A percentile compares a stretch with the other conserved stretches of the same genome.
Conservation (phyloP, 345 rosid genomes). For the Arabidopsis thaliana region TAIR10.1 NC_003070.9:25191001-25191500, state of each 20-base stretch:
- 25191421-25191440: slow-evolving; percentile 42
- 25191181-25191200: slow-evolving; percentile 62
- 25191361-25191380: slow-evolving; percentile 71
- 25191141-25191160: background rate
- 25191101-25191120: background rate
- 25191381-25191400: slow-evolving; percentile 46
- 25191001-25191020: background rate
- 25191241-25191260: slow-evolving; percentile 57
- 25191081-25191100: background rate
- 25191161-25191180: slow-evolving; percentile 46
- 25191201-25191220: slow-evolving; percentile 53
- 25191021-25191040: background rate
- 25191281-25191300: slow-evolving; percentile 18
- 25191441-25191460: slow-evolving; percentile 37
- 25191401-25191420: background rate
- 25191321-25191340: slow-evolving; percentile 57
- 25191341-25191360: slow-evolving; percentile 71
- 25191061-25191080: background rate
- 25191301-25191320: slow-evolving; percentile 33
- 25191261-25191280: slow-evolving; percentile 47
- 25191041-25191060: background rate
- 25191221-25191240: slow-evolving; percentile 59
- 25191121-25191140: slow-evolving; percentile 9
- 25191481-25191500: slow-evolving; percentile 46
- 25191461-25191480: slow-evolving; percentile 3